Evolutionary conservation across 1,284 basidiomycete species (phyloP).

Genomic region (Rhodotorula sp.): DNA sequence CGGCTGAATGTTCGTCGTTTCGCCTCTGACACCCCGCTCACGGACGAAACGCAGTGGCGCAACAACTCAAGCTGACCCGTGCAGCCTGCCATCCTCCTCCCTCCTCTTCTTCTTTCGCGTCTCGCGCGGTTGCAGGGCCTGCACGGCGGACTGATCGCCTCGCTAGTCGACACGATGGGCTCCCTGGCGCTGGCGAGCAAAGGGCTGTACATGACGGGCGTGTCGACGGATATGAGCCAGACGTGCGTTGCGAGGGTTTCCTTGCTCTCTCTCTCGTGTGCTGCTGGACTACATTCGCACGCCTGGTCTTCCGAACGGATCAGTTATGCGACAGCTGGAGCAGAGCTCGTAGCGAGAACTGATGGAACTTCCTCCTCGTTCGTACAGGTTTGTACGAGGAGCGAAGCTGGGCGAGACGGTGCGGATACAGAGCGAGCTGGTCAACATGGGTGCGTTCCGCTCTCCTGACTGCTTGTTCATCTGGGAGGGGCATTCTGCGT

Average conservation of each 20-base stretch:
- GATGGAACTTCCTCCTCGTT: slow-evolving; percentile 55
- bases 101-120: neutral
- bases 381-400: slow-evolving; percentile 46
- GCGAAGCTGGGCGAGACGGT: slow-evolving; percentile 32
- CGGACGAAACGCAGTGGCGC: neutral
- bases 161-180: slow-evolving; percentile 79
- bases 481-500: too few species aligned
- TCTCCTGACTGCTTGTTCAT: neutral
- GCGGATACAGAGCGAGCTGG: slow-evolving; percentile 27
- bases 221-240: slow-evolving; percentile 70
- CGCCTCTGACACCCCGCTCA: neutral
- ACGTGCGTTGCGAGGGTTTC: slow-evolving; percentile 68
- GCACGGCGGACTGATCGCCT: slow-evolving; percentile 80
- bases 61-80: too few species aligned
- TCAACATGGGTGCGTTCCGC: slow-evolving; percentile 26
- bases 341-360: neutral
- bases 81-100: too few species aligned
- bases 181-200: slow-evolving; percentile 76
- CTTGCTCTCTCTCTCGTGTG: slow-evolving; percentile 54
- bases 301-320: slow-evolving; percentile 33
- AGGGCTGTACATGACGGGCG: slow-evolving; percentile 78
- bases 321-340: neutral
- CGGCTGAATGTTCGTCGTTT: neutral
- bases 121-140: slow-evolving; percentile 52
- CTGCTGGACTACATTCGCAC: slow-evolving; percentile 27